Evolutionary conservation across 1,284 basidiomycete species (phyloP), one percentile per base, ranked within the genome.

Genomic region (Microbotryum violaceum): DNA sequence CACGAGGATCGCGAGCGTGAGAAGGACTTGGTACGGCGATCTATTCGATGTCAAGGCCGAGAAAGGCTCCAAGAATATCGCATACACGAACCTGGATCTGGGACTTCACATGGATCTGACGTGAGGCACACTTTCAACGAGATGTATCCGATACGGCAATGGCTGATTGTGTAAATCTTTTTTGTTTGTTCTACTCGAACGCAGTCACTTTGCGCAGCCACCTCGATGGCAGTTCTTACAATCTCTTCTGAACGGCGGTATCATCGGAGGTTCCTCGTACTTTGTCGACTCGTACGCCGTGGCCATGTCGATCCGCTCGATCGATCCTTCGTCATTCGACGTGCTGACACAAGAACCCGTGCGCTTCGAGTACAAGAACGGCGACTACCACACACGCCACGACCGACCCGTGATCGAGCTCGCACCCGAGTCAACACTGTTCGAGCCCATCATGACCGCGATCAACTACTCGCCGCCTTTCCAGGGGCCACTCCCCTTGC

Each of bases 381-480:
- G 90, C 71, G 85, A 85, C 1, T 88, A 94, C 70, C 88, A 91
- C 73, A 81, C 92, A n/a, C 83, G 87, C 66, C 77, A 80, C 68
- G 76, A 81, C n/a, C 91, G 92, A 73, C 84, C 85, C 1, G 89
- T 89, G 3, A 85, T 97, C 72, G 82, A 91, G 69, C 79, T 90
- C 23, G 77, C 76, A 1, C 73, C 52, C 53, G 50, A 48, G 0
- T 37, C 58, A 1, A n/a, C 49, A 1, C 37, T 18, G 9, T 42
- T 42, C 14, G 51, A 65, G 58, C 44, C 50, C 16, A 42, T 49
- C 2, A 80, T 89, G 65, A 76, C 77, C 49, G 82, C 85, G 63
- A 82, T 97, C 73, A 96, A 93, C 76, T 97, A 96, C 77, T 88
- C 88, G 5, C 94, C 94, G 0, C 94, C 93, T 0, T 98, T 97